Base-by-base conservation (phyloP, 495 filamentous ascomycete genomes). In the Eremomyces bilateralis region DNA sequence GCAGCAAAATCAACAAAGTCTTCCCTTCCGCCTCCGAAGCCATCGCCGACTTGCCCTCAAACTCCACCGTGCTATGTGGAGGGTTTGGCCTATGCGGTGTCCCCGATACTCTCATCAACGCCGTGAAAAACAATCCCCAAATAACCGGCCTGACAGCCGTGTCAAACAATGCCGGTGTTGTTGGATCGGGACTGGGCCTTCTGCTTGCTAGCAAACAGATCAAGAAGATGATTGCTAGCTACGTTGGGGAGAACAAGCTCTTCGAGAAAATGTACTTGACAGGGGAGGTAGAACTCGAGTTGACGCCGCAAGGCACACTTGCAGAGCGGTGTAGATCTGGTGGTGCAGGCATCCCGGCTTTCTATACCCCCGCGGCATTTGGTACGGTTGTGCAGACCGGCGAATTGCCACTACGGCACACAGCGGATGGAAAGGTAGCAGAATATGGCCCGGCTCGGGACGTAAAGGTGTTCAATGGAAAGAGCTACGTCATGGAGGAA, bases 281-380 rank as follows among this genome's bases (percentile, higher is more conserved):
- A 2, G 71, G 71, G 15, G 50, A 70, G 38, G 65, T 74, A 35
- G 67, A 65, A 11, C 63, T 76, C 24, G 71, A 76, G 44, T 51
- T 76, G 15, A 72, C 67, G 37, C 71, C 71, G 0, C 71, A 76
- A 46, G 71, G 71, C 3, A 74, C 69, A 5, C 51, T 76, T 18
- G 71, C 69, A 0, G 71, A 76, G 54, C 58, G 67, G 42, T 57
- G 71, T 36, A 46, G 69, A 8, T 68, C 69, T 3, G 71, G 67
- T 0, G 71, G 71, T 6, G 67, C 68, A n/a, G 71, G 71, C 1
- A 72, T 76, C 15, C 71, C 71, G 12, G 71, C 69, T 1, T 76
- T 76, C 41, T 76, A 62, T 42, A 76, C 71, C 0, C 68, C 69
- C 1, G 72, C 71, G 3, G 71, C 69, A 4, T 61, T 67, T 3